phyloP scores from a whole-genome alignment of 768 basidiomycete genomes.

The Boletus reticuloceps region DNA sequence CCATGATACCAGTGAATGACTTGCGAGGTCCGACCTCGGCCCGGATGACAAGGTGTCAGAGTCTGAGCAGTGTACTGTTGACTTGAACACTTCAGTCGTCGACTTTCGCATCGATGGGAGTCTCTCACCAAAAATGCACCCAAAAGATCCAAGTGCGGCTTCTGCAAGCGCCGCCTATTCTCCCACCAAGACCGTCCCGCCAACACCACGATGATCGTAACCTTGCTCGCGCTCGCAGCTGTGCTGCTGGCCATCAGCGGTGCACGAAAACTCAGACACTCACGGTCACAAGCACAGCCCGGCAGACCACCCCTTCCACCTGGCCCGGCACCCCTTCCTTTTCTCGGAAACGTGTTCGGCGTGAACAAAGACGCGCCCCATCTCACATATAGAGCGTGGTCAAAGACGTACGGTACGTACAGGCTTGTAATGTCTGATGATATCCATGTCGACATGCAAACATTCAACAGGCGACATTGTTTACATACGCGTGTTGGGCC shows the following conservation, averaged over 20 bases:
- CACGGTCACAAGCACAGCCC: not conserved
- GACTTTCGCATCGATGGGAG: too few species aligned
- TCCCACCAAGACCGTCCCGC: too few species aligned
- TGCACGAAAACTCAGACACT: not conserved
- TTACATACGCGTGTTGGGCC: conserved; percentile 23
- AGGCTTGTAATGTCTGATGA: not conserved
- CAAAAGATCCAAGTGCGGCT: too few species aligned
- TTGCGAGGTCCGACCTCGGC: too few species aligned
- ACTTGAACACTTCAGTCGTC: too few species aligned
- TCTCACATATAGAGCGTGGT: conserved; percentile 19
- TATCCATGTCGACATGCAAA: not conserved
- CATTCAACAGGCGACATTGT: conserved; percentile 20
- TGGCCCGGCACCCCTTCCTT: conserved; percentile 13
- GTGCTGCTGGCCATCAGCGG: not conserved
- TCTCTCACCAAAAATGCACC: too few species aligned
- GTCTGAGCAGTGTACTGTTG: too few species aligned
- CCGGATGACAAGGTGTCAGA: too few species aligned
- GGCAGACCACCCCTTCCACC: conserved; percentile 11
- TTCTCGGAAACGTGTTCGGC: conserved; percentile 15
- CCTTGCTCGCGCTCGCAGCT: not conserved
- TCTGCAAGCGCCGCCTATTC: too few species aligned
- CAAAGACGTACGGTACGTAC: conserved; percentile 15
- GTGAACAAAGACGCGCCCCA: conserved; percentile 5
- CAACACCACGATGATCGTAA: not conserved
- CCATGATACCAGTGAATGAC: too few species aligned